These are phyloP conservation scores for Termitomyces sp. DNA, from an alignment of 768 basidiomycete species.

Conservation along the genomic window DNA sequence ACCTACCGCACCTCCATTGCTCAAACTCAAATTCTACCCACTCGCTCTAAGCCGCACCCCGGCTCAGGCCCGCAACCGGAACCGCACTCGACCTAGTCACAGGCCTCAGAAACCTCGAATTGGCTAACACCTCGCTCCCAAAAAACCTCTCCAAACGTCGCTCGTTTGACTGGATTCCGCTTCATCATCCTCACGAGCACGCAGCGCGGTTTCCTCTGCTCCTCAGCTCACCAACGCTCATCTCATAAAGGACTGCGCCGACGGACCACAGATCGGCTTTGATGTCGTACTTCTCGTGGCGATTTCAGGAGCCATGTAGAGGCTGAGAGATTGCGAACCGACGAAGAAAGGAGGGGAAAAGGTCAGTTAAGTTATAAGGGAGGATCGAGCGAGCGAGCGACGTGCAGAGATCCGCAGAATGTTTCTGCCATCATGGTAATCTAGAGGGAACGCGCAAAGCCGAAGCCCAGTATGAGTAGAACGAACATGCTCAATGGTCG, in stretches of 20 bases:
- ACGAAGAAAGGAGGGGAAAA: not conserved
- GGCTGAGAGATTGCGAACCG: slow-evolving; percentile 44
- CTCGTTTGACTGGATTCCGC: slow-evolving; percentile 79
- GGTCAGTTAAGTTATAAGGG: not conserved
- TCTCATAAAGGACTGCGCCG: slow-evolving; percentile 95
- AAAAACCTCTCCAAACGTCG: slow-evolving; percentile 92
- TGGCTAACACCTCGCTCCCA: slow-evolving; percentile 68
- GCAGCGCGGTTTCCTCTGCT: no score
- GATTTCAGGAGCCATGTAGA: slow-evolving; percentile 99
- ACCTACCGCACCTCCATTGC: no score
- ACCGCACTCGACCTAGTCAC: no score
- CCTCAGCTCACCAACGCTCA: slow-evolving; percentile 80
- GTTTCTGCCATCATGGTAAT: slow-evolving; percentile 96
- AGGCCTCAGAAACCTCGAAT: slow-evolving; percentile 59
- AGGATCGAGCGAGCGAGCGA: slow-evolving; percentile 13
- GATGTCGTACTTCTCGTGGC: slow-evolving; percentile 98
- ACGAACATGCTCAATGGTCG: slow-evolving; percentile 48
- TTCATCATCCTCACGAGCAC: slow-evolving; percentile 86
- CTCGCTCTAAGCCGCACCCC: no score
- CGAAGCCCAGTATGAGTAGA: slow-evolving; percentile 62
- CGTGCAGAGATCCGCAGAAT: slow-evolving; percentile 94
- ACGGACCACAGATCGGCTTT: slow-evolving; percentile 99
- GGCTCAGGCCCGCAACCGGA: no score
- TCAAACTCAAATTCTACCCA: no score
- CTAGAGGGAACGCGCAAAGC: slow-evolving; percentile 91